A percentile compares a stretch with the other conserved stretches of the same genome.
Conservation (phyloP, 805 yeast genomes). For the Ogataea methanolica region DNA sequence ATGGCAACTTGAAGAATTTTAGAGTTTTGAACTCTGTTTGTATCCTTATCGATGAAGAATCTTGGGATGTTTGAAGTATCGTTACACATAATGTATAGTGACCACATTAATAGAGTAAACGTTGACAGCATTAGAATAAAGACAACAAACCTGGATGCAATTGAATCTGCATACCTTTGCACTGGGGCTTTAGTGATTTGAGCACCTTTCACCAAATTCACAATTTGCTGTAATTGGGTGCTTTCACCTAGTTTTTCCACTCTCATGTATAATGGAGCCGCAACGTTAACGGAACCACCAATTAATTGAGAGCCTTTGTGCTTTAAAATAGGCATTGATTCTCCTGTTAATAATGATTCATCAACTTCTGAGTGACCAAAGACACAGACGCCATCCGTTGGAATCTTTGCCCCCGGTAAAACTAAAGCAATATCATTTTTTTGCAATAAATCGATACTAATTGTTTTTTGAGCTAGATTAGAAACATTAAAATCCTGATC, state of each 20-base stretch:
- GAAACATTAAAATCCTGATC: slow-evolving; percentile 2
- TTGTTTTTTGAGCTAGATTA: slow-evolving; percentile 33
- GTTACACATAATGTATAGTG: slow-evolving; percentile 28
- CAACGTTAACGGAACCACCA: slow-evolving; percentile 90
- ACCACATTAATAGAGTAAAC: slow-evolving; percentile 66
- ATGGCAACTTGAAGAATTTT: slow-evolving; percentile 65
- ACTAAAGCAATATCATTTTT: slow-evolving; percentile 70
- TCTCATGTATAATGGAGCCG: slow-evolving; percentile 62
- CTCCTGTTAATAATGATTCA: slow-evolving; percentile 92
- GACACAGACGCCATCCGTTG: slow-evolving; percentile 84
- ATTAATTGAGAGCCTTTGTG: slow-evolving; percentile 55
- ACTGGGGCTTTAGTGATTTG: slow-evolving; percentile 88
- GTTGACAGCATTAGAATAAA: slow-evolving; percentile 56
- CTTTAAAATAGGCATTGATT: slow-evolving; percentile 72
- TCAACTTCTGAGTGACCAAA: slow-evolving; percentile 80
- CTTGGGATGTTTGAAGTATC: slow-evolving; percentile 18
- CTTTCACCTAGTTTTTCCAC: slow-evolving; percentile 74
- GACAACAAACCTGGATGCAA: slow-evolving; percentile 86
- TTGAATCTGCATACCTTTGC: slow-evolving; percentile 79
- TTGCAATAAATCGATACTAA: slow-evolving; percentile 78
- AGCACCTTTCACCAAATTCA: slow-evolving; percentile 80
- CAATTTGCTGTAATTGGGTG: slow-evolving; percentile 85
- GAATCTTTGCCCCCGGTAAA: slow-evolving; percentile 81
- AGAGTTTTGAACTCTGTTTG: slow-evolving; percentile 18
- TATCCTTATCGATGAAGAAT: slow-evolving; percentile 21